phyloP scores from a whole-genome alignment of 2,329 filamentous ascomycete genomes.

The Exophiala sp. region DNA sequence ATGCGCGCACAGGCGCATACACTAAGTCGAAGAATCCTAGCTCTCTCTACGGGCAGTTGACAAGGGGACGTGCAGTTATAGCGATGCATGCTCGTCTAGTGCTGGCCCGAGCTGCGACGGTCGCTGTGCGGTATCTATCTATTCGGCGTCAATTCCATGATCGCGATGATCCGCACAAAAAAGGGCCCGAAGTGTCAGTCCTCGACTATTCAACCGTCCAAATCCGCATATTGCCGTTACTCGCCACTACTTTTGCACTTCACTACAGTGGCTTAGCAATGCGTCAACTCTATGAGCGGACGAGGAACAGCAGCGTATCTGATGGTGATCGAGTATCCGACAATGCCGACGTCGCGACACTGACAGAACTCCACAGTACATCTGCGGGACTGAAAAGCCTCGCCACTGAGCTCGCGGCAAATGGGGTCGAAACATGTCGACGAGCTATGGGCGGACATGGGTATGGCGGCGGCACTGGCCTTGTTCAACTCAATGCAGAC shows the following conservation, averaged over 20 bases:
- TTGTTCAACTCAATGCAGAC: conserved; percentile 64
- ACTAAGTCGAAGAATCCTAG: conserved; percentile 44
- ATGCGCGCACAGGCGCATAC: conserved; percentile 44
- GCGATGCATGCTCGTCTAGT: conserved; percentile 47
- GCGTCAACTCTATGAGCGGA: conserved; percentile 45
- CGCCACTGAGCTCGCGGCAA: conserved; percentile 66
- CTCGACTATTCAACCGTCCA: conserved; percentile 54
- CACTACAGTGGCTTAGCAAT: conserved; percentile 43
- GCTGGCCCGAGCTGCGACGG: conserved; percentile 51
- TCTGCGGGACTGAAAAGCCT: conserved; percentile 73
- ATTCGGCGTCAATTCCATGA: conserved; percentile 51
- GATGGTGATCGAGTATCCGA: neutral
- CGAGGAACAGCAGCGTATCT: conserved; percentile 46
- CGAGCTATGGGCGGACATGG: conserved; percentile 67
- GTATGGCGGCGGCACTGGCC: conserved; percentile 51
- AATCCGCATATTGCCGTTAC: conserved; percentile 50
- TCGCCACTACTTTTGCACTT: conserved; percentile 52
- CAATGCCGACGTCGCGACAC: conserved; percentile 45
- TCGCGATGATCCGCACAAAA: conserved; percentile 39
- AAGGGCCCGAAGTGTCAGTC: conserved; percentile 41
- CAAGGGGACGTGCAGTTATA: conserved; percentile 36
- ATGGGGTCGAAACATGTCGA: conserved; percentile 71
- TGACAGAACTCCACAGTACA: conserved; percentile 71
- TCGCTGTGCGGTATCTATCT: conserved; percentile 49
- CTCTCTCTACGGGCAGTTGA: conserved; percentile 49